Base-by-base conservation (phyloP, 257 asterid species). In the Mitragyna speciosa region DNA sequence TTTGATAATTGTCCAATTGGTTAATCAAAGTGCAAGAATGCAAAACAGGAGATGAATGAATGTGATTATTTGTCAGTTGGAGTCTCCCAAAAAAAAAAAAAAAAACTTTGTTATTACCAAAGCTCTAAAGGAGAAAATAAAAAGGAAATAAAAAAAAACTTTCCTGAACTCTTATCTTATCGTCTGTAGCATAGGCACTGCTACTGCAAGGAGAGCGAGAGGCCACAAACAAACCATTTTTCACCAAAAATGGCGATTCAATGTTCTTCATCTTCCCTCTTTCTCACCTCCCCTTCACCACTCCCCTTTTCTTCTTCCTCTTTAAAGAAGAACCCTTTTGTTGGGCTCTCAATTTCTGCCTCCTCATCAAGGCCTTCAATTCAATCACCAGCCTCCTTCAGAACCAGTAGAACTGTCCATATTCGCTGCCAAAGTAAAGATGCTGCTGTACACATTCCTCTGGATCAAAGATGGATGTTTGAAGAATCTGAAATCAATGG, bases 401-500 rank as follows among this genome's bases (percentile, higher is more conserved):
- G 66, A 63, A 73, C 80, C 48, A 82, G 28, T 68, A 76, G 82
- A 68, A 77, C 82, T 51, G 77, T 76, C 56, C 87, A 77, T 80
- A 87, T 94, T 75, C 82, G 79, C 70, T 93, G 95, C 86, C 90
- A 90, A 81, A 94, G 86, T 9, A 90, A 87, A 74, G 61, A 87
- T 6, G 85, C 86, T 54, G 36, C 89, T 16, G 86, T 87, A 28
- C 63, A 77, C 70, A 75, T 93, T 6, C 97, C 97, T 30, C 66
- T 87, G 17, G 93, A 84, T 3, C 98, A 94, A 80, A 88, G 87
- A 70, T 94, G 97, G 97, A 93, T 94, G 97, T 94, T 94, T 73
- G 97, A 93, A 70, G 89, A 89, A 30, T 78, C 88, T 49, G 88
- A 83, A 59, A 68, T 93, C 72, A 71, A 83, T 58, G 98, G 98